phyloP scores from a whole-genome alignment of 2,329 filamentous ascomycete genomes.

The Clonostachys rosea region DNA sequence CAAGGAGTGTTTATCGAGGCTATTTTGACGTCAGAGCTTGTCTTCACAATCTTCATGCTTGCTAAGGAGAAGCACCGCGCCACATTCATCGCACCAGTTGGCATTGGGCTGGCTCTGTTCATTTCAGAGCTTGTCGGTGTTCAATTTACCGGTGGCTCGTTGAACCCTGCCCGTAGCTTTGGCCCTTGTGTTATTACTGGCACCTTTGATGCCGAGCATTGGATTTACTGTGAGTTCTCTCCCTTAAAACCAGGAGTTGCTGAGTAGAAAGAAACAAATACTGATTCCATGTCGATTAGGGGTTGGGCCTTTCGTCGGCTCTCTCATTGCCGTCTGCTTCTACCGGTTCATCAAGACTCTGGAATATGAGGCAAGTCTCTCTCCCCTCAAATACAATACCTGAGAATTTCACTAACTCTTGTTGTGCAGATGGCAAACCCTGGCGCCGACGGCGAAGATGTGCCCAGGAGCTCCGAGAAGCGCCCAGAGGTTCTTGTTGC shows the following conservation, averaged over 20 bases:
- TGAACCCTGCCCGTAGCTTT: slow-evolving; percentile 41
- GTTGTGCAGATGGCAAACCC: slow-evolving; percentile 34
- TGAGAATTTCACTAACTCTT: not conserved
- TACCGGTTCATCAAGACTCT: slow-evolving; percentile 33
- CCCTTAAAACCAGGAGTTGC: not conserved
- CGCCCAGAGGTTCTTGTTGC: slow-evolving; percentile 9
- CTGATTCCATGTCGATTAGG: slow-evolving; percentile 6
- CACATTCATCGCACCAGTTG: slow-evolving; percentile 41
- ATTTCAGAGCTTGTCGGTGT: slow-evolving; percentile 38
- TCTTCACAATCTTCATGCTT: slow-evolving; percentile 47
- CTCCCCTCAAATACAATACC: not conserved
- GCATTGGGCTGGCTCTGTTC: slow-evolving; percentile 40
- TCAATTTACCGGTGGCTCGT: slow-evolving; percentile 40
- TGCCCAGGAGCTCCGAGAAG: slow-evolving; percentile 36
- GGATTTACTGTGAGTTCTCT: slow-evolving; percentile 36
- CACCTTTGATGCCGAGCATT: slow-evolving; percentile 35
- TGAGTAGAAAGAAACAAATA: not conserved
- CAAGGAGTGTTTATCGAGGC: slow-evolving; percentile 47
- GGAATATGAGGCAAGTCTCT: slow-evolving; percentile 24
- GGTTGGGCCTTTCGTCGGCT: slow-evolving; percentile 25
- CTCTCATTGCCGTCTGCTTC: slow-evolving; percentile 26
- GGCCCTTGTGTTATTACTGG: slow-evolving; percentile 37
- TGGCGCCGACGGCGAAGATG: slow-evolving; percentile 39
- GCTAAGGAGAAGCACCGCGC: slow-evolving; percentile 42
- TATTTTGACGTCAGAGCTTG: slow-evolving; percentile 39